Evolutionary conservation across 352 stramenopile species (phyloP).

Genomic region (Pythium monospermum): DNA sequence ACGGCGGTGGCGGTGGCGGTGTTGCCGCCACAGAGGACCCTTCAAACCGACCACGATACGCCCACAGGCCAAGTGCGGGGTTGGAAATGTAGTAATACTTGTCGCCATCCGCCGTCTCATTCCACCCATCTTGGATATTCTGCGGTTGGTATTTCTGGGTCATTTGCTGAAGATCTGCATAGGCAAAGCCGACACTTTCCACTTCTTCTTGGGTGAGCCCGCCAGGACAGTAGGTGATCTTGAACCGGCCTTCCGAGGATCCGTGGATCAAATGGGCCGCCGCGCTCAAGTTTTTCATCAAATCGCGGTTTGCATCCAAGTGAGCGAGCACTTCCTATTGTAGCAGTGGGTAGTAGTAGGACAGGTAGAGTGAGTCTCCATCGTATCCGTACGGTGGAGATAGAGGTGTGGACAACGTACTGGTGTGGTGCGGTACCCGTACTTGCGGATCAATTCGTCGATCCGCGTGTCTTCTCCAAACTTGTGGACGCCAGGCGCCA

Average conservation of each 20-base stretch:
- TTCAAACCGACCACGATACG: conserved; percentile 81
- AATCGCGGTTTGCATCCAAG: conserved; percentile 88
- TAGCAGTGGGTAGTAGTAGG: neutral
- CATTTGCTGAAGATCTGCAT: conserved; percentile 85
- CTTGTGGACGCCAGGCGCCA: conserved; percentile 90
- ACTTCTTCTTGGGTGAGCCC: conserved; percentile 91
- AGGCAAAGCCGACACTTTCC: conserved; percentile 91
- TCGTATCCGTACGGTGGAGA: neutral
- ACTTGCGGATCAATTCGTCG: conserved; percentile 95
- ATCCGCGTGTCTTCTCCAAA: conserved; percentile 95
- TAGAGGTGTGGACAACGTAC: conserved; percentile 28
- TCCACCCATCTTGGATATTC: conserved; percentile 91
- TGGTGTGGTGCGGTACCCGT: conserved; percentile 95
- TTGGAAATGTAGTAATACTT: conserved; percentile 97
- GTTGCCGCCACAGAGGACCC: conserved; percentile 26
- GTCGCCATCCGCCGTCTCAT: conserved; percentile 70
- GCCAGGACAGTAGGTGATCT: conserved; percentile 92
- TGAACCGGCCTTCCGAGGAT: conserved; percentile 96
- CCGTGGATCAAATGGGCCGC: conserved; percentile 97
- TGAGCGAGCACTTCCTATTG: conserved; percentile 87
- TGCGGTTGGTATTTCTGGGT: conserved; percentile 75
- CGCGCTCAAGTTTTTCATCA: conserved; percentile 94
- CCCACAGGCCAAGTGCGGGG: conserved; percentile 95
- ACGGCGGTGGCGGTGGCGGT: conserved; percentile 1
- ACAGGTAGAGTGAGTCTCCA: neutral